Evolutionary conservation across 495 filamentous ascomycete species (phyloP), one percentile per base, ranked within the genome.

Genomic region (Penicillium odoratum): DNA sequence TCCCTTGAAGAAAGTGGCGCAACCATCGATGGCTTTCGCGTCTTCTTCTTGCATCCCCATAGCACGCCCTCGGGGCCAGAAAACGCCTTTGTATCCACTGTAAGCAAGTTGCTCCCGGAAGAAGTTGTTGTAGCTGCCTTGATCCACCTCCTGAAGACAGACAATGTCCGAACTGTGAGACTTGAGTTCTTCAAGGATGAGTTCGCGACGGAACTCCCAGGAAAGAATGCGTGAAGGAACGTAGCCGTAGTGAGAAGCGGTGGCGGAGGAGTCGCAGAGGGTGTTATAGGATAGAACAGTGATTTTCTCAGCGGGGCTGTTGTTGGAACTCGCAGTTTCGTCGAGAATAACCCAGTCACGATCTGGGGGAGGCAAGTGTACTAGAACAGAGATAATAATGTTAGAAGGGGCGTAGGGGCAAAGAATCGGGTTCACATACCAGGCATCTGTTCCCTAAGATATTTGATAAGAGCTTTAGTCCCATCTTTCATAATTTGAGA

Each of bases 1-100:
- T 58, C 79, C 83, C 74, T 96, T 98, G 81, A 90, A 98, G 72
- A 98, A 97, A 31, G 90, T 93, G 31, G 94, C 94, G 72, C 94
- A 98, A 16, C 94, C 94, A 76, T 98, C 94, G 5, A 98, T 92
- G 15, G 75, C 70, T 65, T 87, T 90, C 11, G 91, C 89, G 53
- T 98, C 92, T 61, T 87, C 89, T 65, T 93, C 90, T 33, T 84
- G 83, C 90, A 98, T 93, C 15, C 93, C 96, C 78, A 88, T 88
- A 26, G 92, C 88, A 65, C 94, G 83, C 51, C 86, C 83, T 69
- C 93, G 90, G 3, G 91, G 88, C 81, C 88, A 96, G 71, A 90
- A 97, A 3, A 96, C 84, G 42, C 95, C 93, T 70, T 90, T 94
- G 79, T 98, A 98, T 60, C 90, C 91, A 49, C 85, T 82, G 67